phyloP scores from a whole-genome alignment of 345 rosid species.

The Psidium friedrichsthalianum region DNA sequence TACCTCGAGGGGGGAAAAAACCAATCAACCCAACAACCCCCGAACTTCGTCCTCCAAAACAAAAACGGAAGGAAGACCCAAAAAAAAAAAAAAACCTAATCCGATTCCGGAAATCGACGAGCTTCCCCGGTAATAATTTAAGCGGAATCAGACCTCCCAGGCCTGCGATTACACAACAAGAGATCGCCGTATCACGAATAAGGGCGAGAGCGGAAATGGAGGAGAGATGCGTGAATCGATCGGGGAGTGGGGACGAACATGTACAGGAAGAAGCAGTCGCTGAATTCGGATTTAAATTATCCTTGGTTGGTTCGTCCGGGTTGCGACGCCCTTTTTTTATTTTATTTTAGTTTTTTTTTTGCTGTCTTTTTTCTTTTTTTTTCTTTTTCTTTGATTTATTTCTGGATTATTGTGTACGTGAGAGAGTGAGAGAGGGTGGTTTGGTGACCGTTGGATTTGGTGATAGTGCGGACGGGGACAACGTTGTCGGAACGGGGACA shows the following conservation, averaged over 20 bases:
- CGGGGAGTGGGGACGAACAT: not conserved
- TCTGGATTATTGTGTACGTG: not conserved
- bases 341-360: not conserved
- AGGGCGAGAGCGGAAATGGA: not conserved
- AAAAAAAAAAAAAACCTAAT: not conserved
- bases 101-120: not conserved
- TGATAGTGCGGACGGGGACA: not conserved
- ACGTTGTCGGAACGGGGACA: not conserved
- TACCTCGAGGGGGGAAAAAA: constrained; percentile 12
- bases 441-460: not conserved
- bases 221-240: not conserved
- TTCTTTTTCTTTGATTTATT: not conserved
- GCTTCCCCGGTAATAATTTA: not conserved
- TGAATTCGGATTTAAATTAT: not conserved
- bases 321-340: not conserved
- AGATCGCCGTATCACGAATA: not conserved
- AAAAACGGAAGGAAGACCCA: too few species aligned
- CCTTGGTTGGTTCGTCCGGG: not conserved
- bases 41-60: too few species aligned
- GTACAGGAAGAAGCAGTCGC: not conserved
- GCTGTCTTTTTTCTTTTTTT: not conserved
- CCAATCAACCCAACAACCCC: too few species aligned
- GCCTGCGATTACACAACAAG: not conserved
- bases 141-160: not conserved
- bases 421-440: not conserved